Evolutionary conservation across 2,329 filamentous ascomycete species (phyloP), one percentile per base, ranked within the genome.

Genomic region (Thielaviopsis euricoi): DNA sequence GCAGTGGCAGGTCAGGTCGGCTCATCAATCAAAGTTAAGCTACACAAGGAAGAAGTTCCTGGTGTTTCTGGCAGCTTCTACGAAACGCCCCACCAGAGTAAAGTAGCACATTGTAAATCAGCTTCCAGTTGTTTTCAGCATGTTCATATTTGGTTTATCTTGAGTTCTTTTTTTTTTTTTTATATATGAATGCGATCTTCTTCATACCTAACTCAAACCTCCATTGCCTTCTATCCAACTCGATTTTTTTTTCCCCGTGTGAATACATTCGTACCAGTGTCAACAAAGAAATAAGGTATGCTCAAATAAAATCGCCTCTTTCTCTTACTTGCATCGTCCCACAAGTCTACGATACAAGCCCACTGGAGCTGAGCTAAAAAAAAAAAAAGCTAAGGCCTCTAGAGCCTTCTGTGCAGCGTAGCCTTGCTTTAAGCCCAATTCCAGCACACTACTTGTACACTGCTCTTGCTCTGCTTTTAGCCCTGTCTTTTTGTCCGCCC

Each of bases 51-150:
- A 48, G 23, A 48, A 19, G 21, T 37, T 25, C 58, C 29, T 49
- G 43, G 49, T 26, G 50, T 10, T 60, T 60, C 58, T 57, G 50
- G 58, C 51, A 57, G 58, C 58, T 60, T 60, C 58, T 49, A 60
- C 50, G 58, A 37, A 48, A 17, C n/a, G 43, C 43, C 43, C 53
- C 48, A 52, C 21, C 22, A 22, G 22, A 37, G 15, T 7, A 43
- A n/a, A 12, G 5, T 3, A 12, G n/a, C n/a, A n/a, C n/a, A n/a
- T n/a, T n/a, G n/a, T n/a, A n/a, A n/a, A n/a, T n/a, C n/a, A n/a
- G n/a, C n/a, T n/a, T n/a, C n/a, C n/a, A n/a, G n/a, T n/a, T n/a
- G n/a, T n/a, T n/a, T n/a, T n/a, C n/a, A n/a, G 5, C 37, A 13
- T 40, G 10, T 17, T 40, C 37, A 6, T 3, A 3, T 40, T 4